A percentile compares a stretch with the other conserved stretches of the same genome.
phyloP scores from a whole-genome alignment of 306 rosid genomes.

The Acacia crassicarpa region DNA sequence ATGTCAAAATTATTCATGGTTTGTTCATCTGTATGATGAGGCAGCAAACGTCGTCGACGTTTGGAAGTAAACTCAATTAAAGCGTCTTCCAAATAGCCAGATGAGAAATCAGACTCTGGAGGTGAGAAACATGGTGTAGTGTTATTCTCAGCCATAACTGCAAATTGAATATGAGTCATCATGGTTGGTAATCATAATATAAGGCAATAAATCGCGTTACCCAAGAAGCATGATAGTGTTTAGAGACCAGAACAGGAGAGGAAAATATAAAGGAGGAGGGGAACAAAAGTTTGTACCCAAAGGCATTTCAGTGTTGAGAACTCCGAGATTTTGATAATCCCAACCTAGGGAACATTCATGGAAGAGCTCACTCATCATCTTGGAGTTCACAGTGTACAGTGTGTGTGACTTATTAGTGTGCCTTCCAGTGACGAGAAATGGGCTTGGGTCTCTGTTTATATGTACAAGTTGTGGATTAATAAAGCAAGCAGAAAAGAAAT shows the following conservation, averaged over 20 bases:
- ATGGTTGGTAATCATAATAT: slow-evolving; percentile 16
- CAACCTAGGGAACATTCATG: slow-evolving; percentile 62
- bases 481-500: slow-evolving; percentile 15
- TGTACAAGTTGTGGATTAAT: slow-evolving; percentile 41
- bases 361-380: slow-evolving; percentile 69
- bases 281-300: slow-evolving; percentile 45
- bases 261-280: slow-evolving; percentile 33
- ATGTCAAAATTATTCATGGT: slow-evolving; percentile 27
- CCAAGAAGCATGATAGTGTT: not conserved
- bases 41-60: slow-evolving; percentile 73
- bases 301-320: slow-evolving; percentile 64
- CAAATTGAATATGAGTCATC: slow-evolving; percentile 33
- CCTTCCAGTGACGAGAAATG: slow-evolving; percentile 39
- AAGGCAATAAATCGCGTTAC: not conserved
- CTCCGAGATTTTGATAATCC: slow-evolving; percentile 70
- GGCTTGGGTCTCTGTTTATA: slow-evolving; percentile 50
- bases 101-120: slow-evolving; percentile 61
- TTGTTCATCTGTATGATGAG: slow-evolving; percentile 28
- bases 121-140: slow-evolving; percentile 42
- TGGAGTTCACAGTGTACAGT: not conserved
- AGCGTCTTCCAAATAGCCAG: slow-evolving; percentile 94
- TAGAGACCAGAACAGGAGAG: not conserved
- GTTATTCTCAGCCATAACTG: slow-evolving; percentile 57
- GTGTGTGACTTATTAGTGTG: not conserved
- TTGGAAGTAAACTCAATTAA: slow-evolving; percentile 71